phyloP scores from a whole-genome alignment of 2,329 filamentous ascomycete genomes.

The Gremmenia infestans region DNA sequence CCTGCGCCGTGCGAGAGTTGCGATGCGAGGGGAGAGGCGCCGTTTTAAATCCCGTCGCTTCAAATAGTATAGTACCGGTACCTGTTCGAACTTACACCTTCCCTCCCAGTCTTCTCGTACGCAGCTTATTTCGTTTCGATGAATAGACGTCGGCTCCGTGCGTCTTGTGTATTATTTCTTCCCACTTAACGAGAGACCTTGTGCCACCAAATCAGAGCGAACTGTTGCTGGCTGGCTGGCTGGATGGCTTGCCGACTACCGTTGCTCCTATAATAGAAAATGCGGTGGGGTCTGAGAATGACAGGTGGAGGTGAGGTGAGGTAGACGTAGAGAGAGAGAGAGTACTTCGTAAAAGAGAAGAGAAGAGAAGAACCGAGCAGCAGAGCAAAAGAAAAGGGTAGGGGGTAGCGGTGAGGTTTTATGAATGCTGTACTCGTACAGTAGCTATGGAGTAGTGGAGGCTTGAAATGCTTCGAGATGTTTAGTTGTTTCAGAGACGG shows the following conservation, averaged over 20 bases:
- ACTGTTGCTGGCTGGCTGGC: conserved; percentile 19
- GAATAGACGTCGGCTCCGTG: conserved; percentile 15
- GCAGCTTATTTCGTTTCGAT: conserved; percentile 8
- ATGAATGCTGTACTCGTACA: conserved; percentile 8
- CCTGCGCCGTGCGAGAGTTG: conserved; percentile 4
- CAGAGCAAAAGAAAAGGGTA: conserved; percentile 2
- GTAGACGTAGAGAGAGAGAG: conserved; percentile 14
- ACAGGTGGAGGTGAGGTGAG: conserved; percentile 1
- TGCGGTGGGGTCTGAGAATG: neutral
- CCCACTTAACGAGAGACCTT: conserved; percentile 23
- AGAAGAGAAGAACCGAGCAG: conserved; percentile 21
- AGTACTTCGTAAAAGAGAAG: conserved; percentile 24
- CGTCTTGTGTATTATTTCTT: conserved; percentile 23
- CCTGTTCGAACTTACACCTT: neutral
- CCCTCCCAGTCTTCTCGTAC: conserved; percentile 8
- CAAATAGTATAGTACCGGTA: conserved; percentile 4
- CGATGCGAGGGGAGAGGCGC: neutral
- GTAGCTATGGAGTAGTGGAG: neutral
- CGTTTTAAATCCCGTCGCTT: neutral
- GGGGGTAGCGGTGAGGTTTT: conserved; percentile 26
- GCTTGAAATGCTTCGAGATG: conserved; percentile 6
- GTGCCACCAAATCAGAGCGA: conserved; percentile 26
- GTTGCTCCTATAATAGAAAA: conserved; percentile 13
- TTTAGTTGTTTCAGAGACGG: conserved; percentile 24
- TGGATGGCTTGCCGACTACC: conserved; percentile 12